phyloP scores from a whole-genome alignment of 257 asterid species.

The Osmanthus fragrans region DNA sequence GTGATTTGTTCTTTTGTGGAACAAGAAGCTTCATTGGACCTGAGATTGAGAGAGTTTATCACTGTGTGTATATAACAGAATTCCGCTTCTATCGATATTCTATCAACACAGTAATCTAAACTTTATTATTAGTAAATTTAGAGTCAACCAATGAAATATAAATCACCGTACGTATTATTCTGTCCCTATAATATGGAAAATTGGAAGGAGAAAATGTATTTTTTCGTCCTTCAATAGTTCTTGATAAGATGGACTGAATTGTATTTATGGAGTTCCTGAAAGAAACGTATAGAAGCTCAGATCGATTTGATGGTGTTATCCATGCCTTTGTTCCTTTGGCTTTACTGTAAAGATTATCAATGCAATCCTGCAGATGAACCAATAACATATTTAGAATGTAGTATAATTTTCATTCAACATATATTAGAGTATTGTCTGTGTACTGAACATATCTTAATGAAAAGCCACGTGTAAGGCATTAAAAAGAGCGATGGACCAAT shows the following conservation, averaged over 20 bases:
- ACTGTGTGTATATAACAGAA: too few relatives aligned
- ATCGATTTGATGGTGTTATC: neutral
- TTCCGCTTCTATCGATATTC: neutral
- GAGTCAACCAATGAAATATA: too few relatives aligned
- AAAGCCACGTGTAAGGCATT: neutral
- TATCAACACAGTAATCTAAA: neutral
- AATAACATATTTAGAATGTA: neutral
- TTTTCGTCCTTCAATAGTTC: neutral
- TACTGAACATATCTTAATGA: too few relatives aligned
- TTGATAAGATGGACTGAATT: neutral
- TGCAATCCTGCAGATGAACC: slow-evolving; percentile 47
- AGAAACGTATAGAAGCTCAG: neutral
- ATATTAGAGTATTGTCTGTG: too few relatives aligned
- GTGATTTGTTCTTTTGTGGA: neutral
- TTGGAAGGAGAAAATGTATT: too few relatives aligned
- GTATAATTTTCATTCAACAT: neutral
- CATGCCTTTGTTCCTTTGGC: slow-evolving; percentile 51
- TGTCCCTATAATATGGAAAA: too few relatives aligned
- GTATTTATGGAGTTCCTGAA: neutral
- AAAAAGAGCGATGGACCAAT: neutral
- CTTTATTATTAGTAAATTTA: neutral
- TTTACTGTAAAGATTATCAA: slow-evolving; percentile 69
- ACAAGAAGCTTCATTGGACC: neutral
- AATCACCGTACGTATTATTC: too few relatives aligned
- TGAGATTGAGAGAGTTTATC: neutral